phyloP scores from a whole-genome alignment of 2,329 filamentous ascomycete genomes.

The Beauveria varroae region DNA sequence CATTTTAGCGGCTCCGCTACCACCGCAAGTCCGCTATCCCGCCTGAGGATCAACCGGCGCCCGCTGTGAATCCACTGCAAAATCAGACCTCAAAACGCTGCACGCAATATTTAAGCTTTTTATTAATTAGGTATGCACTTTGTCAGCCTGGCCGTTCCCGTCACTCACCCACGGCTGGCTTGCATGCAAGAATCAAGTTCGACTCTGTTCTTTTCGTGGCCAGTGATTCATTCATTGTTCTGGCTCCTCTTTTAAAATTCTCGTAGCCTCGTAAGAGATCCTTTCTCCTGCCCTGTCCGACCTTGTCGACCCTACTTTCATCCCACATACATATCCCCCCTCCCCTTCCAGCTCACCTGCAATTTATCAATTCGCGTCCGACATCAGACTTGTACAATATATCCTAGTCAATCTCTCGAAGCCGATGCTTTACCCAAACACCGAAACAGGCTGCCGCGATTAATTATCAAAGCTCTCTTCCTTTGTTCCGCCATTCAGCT shows the following conservation, averaged over 20 bases:
- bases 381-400: no score
- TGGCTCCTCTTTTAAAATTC: background rate
- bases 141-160: background rate
- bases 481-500: background rate
- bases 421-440: no score
- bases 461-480: no score
- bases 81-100: background rate
- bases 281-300: background rate
- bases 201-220: background rate
- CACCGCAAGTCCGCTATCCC: slow-evolving; percentile 5
- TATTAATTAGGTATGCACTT: background rate
- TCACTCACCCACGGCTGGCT: background rate
- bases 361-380: no score
- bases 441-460: no score
- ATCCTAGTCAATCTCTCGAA: no score
- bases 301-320: no score
- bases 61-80: background rate
- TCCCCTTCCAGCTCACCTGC: no score
- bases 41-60: background rate
- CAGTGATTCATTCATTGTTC: background rate
- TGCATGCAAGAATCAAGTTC: background rate
- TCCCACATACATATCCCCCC: background rate
- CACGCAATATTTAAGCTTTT: background rate
- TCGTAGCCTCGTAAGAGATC: background rate
- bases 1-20: slow-evolving; percentile 2